Percentiles rank a stretch among this genome's conserved stretches.
Conservation (phyloP, 805 yeast genomes). For the Torulaspora quercuum region DNA sequence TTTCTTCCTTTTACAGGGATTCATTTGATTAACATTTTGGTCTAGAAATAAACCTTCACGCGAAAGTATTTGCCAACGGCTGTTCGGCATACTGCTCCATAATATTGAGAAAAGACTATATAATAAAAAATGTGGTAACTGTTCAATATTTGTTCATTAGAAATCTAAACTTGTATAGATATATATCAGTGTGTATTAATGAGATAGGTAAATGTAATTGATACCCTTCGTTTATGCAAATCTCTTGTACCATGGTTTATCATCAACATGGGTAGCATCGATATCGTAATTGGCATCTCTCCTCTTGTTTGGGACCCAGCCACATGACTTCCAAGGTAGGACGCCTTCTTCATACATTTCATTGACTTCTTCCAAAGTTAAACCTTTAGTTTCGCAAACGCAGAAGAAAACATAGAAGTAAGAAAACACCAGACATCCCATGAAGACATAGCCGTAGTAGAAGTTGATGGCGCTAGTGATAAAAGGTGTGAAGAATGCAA, state of each 20-base stretch:
- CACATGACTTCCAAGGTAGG: constrained; percentile 44
- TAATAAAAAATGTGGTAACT: too few species aligned
- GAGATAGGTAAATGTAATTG: too few species aligned
- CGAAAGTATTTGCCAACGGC: not conserved
- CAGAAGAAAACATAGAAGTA: constrained; percentile 65
- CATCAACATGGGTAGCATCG: constrained; percentile 13
- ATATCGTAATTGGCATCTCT: constrained; percentile 21
- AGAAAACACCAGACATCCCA: constrained; percentile 53
- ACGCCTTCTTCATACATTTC: constrained; percentile 46
- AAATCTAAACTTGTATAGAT: too few species aligned
- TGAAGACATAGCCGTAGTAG: constrained; percentile 60
- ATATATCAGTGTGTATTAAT: too few species aligned
- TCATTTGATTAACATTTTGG: constrained; percentile 2
- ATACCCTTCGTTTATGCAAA: not conserved
- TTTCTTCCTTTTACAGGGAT: not conserved
- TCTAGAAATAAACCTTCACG: not conserved
- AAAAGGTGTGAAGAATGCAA: constrained; percentile 69
- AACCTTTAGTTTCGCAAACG: constrained; percentile 74
- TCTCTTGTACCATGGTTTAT: constrained; percentile 19
- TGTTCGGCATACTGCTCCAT: too few species aligned
- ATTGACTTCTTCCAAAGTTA: constrained; percentile 77
- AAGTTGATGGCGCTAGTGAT: constrained; percentile 61
- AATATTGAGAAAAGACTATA: too few species aligned
- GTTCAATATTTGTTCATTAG: too few species aligned
- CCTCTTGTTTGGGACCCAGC: constrained; percentile 43